phyloP scores from a whole-genome alignment of 2,329 filamentous ascomycete genomes.

The Juglanconis juglandina region DNA sequence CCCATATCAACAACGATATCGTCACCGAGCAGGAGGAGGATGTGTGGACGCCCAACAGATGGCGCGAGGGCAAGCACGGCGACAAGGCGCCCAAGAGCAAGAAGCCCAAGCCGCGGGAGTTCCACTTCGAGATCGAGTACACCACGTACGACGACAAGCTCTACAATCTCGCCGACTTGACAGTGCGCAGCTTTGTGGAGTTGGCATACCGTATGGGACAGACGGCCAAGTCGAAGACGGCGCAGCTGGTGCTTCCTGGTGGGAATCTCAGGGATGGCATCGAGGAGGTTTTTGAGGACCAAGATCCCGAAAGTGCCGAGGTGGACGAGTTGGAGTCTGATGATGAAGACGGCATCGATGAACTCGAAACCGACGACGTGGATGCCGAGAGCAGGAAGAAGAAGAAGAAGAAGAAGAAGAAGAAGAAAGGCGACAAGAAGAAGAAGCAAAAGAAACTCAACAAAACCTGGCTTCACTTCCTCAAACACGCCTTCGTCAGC shows the following conservation, averaged over 20 bases:
- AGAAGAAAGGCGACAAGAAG: slow-evolving; percentile 46
- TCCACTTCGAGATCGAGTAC: slow-evolving; percentile 81
- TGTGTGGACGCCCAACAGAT: slow-evolving; percentile 36
- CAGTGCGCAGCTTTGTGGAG: slow-evolving; percentile 74
- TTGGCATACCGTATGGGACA: slow-evolving; percentile 76
- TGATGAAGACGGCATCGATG: slow-evolving; percentile 26
- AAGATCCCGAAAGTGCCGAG: slow-evolving; percentile 7
- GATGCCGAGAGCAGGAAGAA: slow-evolving; percentile 21
- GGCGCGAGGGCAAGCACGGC: slow-evolving; percentile 63
- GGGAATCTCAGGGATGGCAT: slow-evolving; percentile 11
- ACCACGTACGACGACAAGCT: slow-evolving; percentile 72
- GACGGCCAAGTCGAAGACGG: slow-evolving; percentile 25
- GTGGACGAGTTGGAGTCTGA: slow-evolving; percentile 21
- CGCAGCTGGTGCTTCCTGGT: slow-evolving; percentile 1
- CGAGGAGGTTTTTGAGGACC: neutral
- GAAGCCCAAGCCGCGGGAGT: slow-evolving; percentile 58
- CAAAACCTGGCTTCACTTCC: slow-evolving; percentile 74
- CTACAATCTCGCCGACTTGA: slow-evolving; percentile 78
- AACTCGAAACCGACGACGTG: slow-evolving; percentile 24
- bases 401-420: slow-evolving; percentile 39
- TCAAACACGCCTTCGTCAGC: slow-evolving; percentile 74
- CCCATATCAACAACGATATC: slow-evolving; percentile 75
- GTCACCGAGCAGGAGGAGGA: slow-evolving; percentile 16
- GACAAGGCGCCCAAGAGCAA: slow-evolving; percentile 53
- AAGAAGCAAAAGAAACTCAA: slow-evolving; percentile 56